Evolutionary conservation across 768 basidiomycete species (phyloP).

Genomic region (Inosperma sp.): DNA sequence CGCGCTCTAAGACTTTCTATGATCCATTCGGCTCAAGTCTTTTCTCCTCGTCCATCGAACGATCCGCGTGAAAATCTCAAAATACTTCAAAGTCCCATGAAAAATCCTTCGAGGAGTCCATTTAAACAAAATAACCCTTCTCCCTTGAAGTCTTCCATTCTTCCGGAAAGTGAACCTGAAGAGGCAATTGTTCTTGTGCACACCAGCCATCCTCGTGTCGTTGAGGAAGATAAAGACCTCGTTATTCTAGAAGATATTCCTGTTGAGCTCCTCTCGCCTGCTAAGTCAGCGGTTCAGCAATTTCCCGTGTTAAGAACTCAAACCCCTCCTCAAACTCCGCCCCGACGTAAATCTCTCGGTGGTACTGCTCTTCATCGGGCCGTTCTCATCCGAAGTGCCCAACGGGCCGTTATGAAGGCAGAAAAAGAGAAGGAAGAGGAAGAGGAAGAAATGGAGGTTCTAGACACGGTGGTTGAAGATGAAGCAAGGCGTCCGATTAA

Average conservation of each 20-base stretch:
- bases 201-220: conserved; percentile 59
- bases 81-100: conserved; percentile 56
- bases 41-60: conserved; percentile 56
- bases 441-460: conserved; percentile 49
- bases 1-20: conserved; percentile 65
- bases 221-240: conserved; percentile 66
- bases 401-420: conserved; percentile 49
- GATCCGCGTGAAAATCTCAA: conserved; percentile 61
- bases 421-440: conserved; percentile 50
- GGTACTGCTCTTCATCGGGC: conserved; percentile 59
- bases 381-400: conserved; percentile 66
- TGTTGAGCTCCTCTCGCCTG: conserved; percentile 13
- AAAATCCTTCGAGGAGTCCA: conserved; percentile 32
- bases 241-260: conserved; percentile 70
- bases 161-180: conserved; percentile 27
- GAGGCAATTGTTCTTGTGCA: conserved; percentile 60
- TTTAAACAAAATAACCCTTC: conserved; percentile 25
- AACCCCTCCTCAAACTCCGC: conserved; percentile 32
- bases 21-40: conserved; percentile 71
- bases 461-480: conserved; percentile 36
- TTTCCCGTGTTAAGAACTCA: conserved; percentile 18
- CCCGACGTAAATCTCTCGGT: conserved; percentile 33
- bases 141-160: conserved; percentile 19
- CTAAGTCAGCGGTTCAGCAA: conserved; percentile 12
- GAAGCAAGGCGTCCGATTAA: conserved; percentile 17